Conservation (phyloP, 768 basidiomycete species). For the Dioszegia aurantiaca region DNA sequence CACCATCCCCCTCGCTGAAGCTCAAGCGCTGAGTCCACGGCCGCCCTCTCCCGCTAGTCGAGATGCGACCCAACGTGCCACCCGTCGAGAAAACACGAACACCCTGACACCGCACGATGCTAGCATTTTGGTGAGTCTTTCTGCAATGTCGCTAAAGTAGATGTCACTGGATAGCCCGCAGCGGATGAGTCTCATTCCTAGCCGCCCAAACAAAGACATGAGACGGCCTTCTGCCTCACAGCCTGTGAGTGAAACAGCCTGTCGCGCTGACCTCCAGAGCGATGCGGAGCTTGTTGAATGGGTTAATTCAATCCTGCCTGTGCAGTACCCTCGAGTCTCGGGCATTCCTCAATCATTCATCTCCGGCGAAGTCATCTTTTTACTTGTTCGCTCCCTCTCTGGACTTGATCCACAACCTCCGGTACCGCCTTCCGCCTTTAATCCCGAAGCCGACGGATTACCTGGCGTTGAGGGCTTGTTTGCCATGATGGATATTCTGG, state of each 20-base stretch:
- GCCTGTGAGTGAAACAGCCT: not conserved
- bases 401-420: constrained; percentile 56
- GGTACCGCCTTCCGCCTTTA: constrained; percentile 77
- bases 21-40: constrained; percentile 93
- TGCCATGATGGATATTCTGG: constrained; percentile 82
- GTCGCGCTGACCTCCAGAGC: constrained; percentile 1
- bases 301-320: constrained; percentile 81
- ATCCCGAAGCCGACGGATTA: constrained; percentile 60
- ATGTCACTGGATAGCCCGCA: constrained; percentile 30
- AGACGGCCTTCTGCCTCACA: constrained; percentile 16
- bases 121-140: constrained; percentile 33
- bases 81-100: constrained; percentile 78
- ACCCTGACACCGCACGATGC: constrained; percentile 58
- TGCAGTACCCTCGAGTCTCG: constrained; percentile 57
- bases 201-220: constrained; percentile 24
- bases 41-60: constrained; percentile 88
- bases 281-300: constrained; percentile 63
- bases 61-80: constrained; percentile 80
- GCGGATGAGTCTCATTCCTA: constrained; percentile 14
- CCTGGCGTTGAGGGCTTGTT: constrained; percentile 85
- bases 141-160: constrained; percentile 14
- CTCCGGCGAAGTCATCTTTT: constrained; percentile 72
- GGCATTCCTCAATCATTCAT: constrained; percentile 53
- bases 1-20: constrained; percentile 89
- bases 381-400: constrained; percentile 66